Evolutionary conservation across 2,329 filamentous ascomycete genomes (phyloP).

Genomic region (Talaromyces pinophilus): DNA sequence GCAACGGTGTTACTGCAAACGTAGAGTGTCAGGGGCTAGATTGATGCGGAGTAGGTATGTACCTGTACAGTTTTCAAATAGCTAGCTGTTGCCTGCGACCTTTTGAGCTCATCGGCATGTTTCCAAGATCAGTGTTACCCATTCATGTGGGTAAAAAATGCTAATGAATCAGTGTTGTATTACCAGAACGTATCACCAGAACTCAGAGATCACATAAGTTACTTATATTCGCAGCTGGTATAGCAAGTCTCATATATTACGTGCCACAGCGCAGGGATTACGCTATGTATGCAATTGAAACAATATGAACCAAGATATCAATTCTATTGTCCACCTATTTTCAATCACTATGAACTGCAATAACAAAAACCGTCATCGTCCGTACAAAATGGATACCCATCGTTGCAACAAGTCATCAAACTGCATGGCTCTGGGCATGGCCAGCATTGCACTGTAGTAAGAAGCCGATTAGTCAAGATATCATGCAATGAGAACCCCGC

Average conservation of each 20-base stretch:
- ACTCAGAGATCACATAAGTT: neutral
- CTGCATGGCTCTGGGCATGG: constrained; percentile 21
- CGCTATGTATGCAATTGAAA: neutral
- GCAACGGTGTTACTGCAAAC: neutral
- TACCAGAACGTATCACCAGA: neutral
- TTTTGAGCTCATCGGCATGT: neutral
- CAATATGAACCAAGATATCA: neutral
- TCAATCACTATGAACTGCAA: constrained; percentile 17
- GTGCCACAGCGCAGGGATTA: neutral
- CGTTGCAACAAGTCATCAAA: constrained; percentile 21
- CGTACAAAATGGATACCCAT: constrained; percentile 21
- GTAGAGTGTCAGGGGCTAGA: neutral
- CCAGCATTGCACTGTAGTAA: constrained; percentile 20
- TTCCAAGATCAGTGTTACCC: neutral
- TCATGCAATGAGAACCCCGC: neutral
- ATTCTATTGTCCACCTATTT: neutral
- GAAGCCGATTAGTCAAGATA: neutral
- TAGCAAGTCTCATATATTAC: neutral
- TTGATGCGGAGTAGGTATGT: neutral
- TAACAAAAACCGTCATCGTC: constrained; percentile 16
- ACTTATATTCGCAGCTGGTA: neutral
- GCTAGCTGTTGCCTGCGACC: neutral
- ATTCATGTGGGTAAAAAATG: neutral
- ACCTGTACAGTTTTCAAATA: neutral
- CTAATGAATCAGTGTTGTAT: neutral